These are phyloP conservation scores for Dioscorea dumetorum DNA, from an alignment of 106 monocot genomes.

Conservation along the genomic window DNA sequence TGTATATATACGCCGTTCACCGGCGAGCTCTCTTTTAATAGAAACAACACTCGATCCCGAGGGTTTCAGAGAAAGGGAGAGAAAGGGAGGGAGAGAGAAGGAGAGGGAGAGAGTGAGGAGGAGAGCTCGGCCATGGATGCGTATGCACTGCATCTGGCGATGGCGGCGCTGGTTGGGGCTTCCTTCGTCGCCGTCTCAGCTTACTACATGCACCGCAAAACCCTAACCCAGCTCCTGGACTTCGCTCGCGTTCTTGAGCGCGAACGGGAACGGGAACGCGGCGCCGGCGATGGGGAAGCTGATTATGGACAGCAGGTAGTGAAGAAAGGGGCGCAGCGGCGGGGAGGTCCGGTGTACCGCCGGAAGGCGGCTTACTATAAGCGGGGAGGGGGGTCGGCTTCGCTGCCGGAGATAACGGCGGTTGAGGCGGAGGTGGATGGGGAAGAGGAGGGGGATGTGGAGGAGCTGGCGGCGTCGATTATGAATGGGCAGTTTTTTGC, in stretches of 20 bases:
- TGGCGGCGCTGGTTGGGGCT: conserved; percentile 85
- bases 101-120: background rate
- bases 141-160: conserved; percentile 67
- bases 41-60: background rate
- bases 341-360: background rate
- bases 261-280: background rate
- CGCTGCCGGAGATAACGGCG: conserved; percentile 37
- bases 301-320: background rate
- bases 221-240: conserved; percentile 62
- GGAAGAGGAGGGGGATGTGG: conserved; percentile 12
- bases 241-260: conserved; percentile 42
- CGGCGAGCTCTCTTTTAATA: background rate
- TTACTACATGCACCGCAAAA: conserved; percentile 82
- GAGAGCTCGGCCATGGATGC: conserved; percentile 24
- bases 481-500: conserved; percentile 14
- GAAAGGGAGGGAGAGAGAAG: too few species aligned
- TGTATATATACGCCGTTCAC: conserved; percentile 1
- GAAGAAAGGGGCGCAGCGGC: background rate
- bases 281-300: background rate
- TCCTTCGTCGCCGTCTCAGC: conserved; percentile 72
- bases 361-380: conserved; percentile 23
- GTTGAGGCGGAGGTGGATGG: conserved; percentile 9
- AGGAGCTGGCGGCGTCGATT: conserved; percentile 2
- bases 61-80: too few species aligned
- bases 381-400: conserved; percentile 28